Conservation (phyloP, 2,329 filamentous ascomycete species). For the Penicillium sp. region DNA sequence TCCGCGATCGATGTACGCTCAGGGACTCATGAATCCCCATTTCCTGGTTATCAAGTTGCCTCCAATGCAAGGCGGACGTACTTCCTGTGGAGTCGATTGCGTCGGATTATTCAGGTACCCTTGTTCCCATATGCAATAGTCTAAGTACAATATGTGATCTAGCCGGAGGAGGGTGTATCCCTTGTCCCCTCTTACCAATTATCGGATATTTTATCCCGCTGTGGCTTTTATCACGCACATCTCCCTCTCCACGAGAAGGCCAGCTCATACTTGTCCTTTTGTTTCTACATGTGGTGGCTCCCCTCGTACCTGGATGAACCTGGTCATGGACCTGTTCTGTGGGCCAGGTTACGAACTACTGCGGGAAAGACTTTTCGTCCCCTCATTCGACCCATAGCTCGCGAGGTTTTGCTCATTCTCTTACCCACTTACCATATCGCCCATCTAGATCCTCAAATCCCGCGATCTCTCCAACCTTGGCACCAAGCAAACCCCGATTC, state of each 20-base stretch:
- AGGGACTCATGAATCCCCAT: slow-evolving; percentile 9
- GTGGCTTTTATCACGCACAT: background rate
- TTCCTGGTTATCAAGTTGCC: slow-evolving; percentile 21
- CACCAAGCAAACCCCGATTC: background rate
- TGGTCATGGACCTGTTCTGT: background rate
- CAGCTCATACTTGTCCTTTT: slow-evolving; percentile 1
- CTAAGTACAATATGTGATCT: background rate
- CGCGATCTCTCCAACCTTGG: background rate
- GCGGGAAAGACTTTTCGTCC: background rate
- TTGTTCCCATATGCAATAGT: slow-evolving; percentile 10
- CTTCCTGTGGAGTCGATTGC: slow-evolving; percentile 2
- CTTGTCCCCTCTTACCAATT: background rate
- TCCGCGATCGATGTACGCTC: slow-evolving; percentile 6
- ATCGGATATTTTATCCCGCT: background rate
- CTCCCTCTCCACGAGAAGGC: slow-evolving; percentile 1
- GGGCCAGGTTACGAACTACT: background rate
- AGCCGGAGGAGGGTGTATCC: background rate
- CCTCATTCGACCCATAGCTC: background rate
- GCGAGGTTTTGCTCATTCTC: background rate
- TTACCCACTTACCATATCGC: background rate
- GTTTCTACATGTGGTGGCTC: background rate
- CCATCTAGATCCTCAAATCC: background rate
- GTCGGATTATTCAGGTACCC: slow-evolving; percentile 21
- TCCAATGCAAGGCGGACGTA: slow-evolving; percentile 26
- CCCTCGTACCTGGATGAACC: background rate